phyloP scores from a whole-genome alignment of 2,329 filamentous ascomycete genomes.

The Penicillium thymicola region DNA sequence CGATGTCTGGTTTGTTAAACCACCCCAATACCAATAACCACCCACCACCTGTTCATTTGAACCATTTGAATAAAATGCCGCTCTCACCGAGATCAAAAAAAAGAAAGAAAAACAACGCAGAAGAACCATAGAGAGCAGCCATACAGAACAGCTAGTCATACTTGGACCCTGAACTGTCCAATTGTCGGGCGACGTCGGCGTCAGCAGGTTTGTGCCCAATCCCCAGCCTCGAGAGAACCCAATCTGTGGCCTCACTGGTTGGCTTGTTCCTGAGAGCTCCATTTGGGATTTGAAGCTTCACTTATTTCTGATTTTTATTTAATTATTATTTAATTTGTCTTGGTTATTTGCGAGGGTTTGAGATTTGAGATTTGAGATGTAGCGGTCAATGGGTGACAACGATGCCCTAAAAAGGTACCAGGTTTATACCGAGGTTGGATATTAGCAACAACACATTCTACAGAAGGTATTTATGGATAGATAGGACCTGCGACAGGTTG shows the following conservation, averaged over 20 bases:
- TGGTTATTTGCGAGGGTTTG: neutral
- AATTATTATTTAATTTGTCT: neutral
- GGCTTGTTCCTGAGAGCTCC: slow-evolving; percentile 8
- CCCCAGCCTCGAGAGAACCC: slow-evolving; percentile 23
- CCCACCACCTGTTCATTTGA: neutral
- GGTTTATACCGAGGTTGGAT: neutral
- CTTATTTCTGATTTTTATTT: slow-evolving; percentile 13
- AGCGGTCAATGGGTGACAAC: slow-evolving; percentile 11
- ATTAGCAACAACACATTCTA: neutral
- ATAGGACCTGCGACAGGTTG: neutral
- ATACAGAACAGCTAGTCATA: neutral
- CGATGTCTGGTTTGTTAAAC: neutral
- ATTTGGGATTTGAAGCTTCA: slow-evolving; percentile 16
- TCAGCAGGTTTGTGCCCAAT: slow-evolving; percentile 22
- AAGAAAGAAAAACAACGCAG: neutral
- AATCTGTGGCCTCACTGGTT: slow-evolving; percentile 21
- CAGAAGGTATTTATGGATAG: neutral
- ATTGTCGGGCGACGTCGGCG: slow-evolving; percentile 10
- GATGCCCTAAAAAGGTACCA: neutral
- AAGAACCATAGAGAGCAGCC: neutral
- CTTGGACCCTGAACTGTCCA: slow-evolving; percentile 3
- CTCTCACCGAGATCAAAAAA: neutral
- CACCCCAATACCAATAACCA: neutral
- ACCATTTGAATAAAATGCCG: neutral
- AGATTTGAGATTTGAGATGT: neutral